phyloP scores from a whole-genome alignment of 2,329 filamentous ascomycete species.

The Fusarium chaquense region DNA sequence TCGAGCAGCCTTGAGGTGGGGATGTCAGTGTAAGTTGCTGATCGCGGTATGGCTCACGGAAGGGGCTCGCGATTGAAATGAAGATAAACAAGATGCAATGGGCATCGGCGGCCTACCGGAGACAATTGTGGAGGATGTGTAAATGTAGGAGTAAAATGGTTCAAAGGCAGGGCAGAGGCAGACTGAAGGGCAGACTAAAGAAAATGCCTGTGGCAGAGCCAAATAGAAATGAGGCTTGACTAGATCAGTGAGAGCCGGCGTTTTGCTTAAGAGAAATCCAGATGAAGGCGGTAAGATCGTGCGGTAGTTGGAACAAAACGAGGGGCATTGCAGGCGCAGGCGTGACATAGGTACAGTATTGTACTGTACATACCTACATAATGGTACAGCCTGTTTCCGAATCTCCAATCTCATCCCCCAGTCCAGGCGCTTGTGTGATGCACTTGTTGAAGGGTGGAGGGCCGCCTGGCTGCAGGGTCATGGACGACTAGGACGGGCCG shows the following conservation, averaged over 20 bases:
- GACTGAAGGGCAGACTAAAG: slow-evolving; percentile 35
- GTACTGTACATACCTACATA: slow-evolving; percentile 2
- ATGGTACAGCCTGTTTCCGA: slow-evolving; percentile 18
- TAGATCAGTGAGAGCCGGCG: slow-evolving; percentile 32
- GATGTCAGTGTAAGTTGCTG: slow-evolving; percentile 30
- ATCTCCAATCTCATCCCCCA: slow-evolving; percentile 18
- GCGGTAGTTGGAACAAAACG: slow-evolving; percentile 36
- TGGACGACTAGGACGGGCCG: slow-evolving; percentile 13
- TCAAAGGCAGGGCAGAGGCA: slow-evolving; percentile 33
- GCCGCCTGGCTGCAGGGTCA: slow-evolving; percentile 19
- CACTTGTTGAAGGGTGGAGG: slow-evolving; percentile 24
- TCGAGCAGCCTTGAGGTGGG: slow-evolving; percentile 7
- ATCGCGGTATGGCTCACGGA: slow-evolving; percentile 26
- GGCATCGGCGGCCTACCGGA: slow-evolving; percentile 25
- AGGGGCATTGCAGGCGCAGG: slow-evolving; percentile 39
- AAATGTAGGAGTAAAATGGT: not conserved
- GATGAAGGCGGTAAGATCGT: slow-evolving; percentile 40
- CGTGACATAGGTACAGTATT: slow-evolving; percentile 40
- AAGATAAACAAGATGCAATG: slow-evolving; percentile 12
- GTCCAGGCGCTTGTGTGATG: slow-evolving; percentile 42
- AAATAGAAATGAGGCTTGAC: slow-evolving; percentile 44
- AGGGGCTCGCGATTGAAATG: slow-evolving; percentile 33
- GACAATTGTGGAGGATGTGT: not conserved
- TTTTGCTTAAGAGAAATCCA: slow-evolving; percentile 37
- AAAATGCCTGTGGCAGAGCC: slow-evolving; percentile 41